Base-by-base conservation (phyloP, 768 basidiomycete species). In the Thelephora aurantiotincta region DNA sequence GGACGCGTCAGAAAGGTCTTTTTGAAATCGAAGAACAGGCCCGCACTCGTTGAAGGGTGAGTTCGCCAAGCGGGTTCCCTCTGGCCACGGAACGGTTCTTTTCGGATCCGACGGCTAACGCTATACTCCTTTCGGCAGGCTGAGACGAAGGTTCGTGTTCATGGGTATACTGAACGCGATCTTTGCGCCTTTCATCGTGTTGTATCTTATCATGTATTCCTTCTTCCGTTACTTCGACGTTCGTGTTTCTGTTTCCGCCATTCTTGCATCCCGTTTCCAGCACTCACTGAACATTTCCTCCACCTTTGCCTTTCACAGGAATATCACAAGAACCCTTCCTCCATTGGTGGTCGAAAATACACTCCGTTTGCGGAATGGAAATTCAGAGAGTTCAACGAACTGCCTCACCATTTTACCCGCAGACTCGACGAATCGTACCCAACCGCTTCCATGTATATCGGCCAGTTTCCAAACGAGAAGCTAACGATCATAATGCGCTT, bases 161-260 rank as follows among this genome's bases (percentile, higher is more conserved):
- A 94, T 98, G 87, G 96, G 91, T 11, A 78, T 96, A 46, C 61
- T 99, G 48, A 99, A 99, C 55, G 92, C 89, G 2, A 77, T 92
- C 9, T 94, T 98, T 54, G 89, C 87, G 1, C 96, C 96, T 0
- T 94, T 98, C 66, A 98, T 99, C 57, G 87, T 98, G 30, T 68
- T 93, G 14, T 99, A 99, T 63, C 77, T 97, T 37, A 65, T 98
- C 35, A 88, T 98, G 80, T 99, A 96, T 61, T 98, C 92, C 0
- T 99, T 99, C 73, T 99, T 99, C 72, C 86, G 94, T 3, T 99
- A 99, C 62, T 99, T 99, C 52, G 96, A 99, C 73, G 96, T 91
- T 43, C 45, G 78, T 62, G 11, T 16, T 5, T 9, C 16, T 18
- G 47, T 47, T 35, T 18, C 35, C 35, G 11, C 35, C 33, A 33